Evolutionary conservation across 306 rosid genomes (phyloP).

Genomic region (Phaseolus lunatus): DNA sequence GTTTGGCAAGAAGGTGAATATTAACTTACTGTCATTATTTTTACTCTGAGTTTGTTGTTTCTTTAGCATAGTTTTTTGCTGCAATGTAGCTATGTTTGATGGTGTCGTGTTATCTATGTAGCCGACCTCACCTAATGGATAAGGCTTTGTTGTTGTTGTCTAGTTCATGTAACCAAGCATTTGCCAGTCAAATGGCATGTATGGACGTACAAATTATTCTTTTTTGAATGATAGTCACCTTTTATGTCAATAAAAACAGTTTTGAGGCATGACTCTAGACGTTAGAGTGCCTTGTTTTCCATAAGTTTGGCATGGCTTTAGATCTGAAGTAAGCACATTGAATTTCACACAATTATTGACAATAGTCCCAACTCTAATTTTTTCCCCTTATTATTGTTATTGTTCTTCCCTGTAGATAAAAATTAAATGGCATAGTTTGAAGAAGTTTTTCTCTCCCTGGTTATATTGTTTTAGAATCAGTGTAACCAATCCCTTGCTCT

Average conservation of each 20-base stretch:
- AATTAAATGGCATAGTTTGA: constrained; percentile 15
- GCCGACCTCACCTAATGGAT: background rate
- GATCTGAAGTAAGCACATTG: constrained; percentile 31
- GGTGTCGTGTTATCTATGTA: background rate
- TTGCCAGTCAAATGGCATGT: constrained; percentile 19
- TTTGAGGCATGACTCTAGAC: constrained; percentile 15
- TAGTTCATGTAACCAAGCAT: constrained; percentile 9
- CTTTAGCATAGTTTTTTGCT: constrained; percentile 21
- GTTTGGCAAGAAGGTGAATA: constrained; percentile 78
- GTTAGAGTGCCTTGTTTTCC: constrained; percentile 11
- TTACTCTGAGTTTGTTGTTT: constrained; percentile 7
- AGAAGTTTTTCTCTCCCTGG: constrained; percentile 1
- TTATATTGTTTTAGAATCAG: constrained; percentile 22
- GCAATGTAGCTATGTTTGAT: background rate
- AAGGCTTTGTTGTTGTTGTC: background rate
- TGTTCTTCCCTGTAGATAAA: constrained; percentile 4
- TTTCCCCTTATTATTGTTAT: background rate
- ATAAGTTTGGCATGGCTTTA: background rate
- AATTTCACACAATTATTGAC: constrained; percentile 23
- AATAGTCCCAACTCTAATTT: background rate
- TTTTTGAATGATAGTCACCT: constrained; percentile 21
- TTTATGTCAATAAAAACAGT: constrained; percentile 19
- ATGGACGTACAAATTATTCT: constrained; percentile 23
- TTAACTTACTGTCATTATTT: constrained; percentile 15
- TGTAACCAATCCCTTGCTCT: constrained; percentile 21